Percentiles rank a stretch among this genome's conserved stretches.
phyloP scores from a whole-genome alignment of 192 early-diverging fungal genomes.

The Coemansia sp. region DNA sequence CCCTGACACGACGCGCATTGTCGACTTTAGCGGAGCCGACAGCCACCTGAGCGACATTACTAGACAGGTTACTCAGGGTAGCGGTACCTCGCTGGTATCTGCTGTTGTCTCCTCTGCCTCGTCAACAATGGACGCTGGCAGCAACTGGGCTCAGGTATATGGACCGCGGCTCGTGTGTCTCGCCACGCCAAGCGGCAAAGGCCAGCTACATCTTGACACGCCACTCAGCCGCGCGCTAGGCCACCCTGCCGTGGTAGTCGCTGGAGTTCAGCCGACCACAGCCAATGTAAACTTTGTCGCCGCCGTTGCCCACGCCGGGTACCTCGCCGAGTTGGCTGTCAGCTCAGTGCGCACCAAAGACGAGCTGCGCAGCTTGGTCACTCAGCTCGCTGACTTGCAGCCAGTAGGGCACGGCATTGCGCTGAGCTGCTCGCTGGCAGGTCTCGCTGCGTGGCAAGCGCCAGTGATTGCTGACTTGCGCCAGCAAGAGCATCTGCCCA shows the following conservation, averaged over 20 bases:
- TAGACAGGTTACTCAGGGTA: constrained; percentile 83
- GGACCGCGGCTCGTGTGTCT: constrained; percentile 75
- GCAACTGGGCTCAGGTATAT: constrained; percentile 82
- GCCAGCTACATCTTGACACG: constrained; percentile 79
- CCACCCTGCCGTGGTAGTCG: constrained; percentile 89
- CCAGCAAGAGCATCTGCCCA: constrained; percentile 77
- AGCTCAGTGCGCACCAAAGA: constrained; percentile 77
- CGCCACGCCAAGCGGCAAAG: neutral
- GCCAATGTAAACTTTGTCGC: constrained; percentile 78
- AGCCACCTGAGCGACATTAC: constrained; percentile 83
- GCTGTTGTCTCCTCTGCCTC: constrained; percentile 6
- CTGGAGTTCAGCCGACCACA: constrained; percentile 88
- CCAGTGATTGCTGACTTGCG: constrained; percentile 74
- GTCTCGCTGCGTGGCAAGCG: constrained; percentile 80
- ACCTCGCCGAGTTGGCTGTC: constrained; percentile 89
- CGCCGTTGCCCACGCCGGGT: constrained; percentile 88
- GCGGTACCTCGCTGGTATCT: constrained; percentile 63
- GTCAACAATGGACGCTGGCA: neutral
- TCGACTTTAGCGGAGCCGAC: constrained; percentile 89
- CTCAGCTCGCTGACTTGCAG: constrained; percentile 72
- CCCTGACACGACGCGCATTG: constrained; percentile 65
- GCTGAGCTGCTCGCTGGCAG: constrained; percentile 81
- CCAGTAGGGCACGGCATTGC: constrained; percentile 84
- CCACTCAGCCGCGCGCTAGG: constrained; percentile 80
- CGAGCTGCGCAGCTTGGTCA: constrained; percentile 69